Percentiles rank a stretch among this genome's conserved stretches.
These are phyloP conservation scores for Colletotrichum graminicola DNA, from an alignment of 2,329 filamentous ascomycete genomes.

Conservation along the genomic window DNA sequence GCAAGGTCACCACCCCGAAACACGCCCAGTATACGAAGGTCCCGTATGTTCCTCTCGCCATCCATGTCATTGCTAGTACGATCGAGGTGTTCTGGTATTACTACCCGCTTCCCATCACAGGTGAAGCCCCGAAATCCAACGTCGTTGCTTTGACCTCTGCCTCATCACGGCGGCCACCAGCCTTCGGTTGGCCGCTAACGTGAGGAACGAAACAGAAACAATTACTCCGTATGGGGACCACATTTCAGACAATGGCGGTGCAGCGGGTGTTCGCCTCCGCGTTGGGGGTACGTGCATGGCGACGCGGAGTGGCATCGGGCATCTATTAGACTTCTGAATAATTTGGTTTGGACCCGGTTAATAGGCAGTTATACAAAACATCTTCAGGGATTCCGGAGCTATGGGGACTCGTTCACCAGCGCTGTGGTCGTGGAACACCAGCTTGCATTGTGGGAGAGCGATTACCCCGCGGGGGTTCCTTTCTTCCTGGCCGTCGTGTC, in stretches of 20 bases:
- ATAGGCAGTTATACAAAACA: not conserved
- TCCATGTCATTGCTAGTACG: conserved; percentile 11
- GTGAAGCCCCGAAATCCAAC: conserved; percentile 9
- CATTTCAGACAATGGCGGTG: conserved; percentile 20
- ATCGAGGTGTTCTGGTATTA: conserved; percentile 19
- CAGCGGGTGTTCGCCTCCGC: conserved; percentile 23
- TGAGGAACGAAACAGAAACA: conserved; percentile 11
- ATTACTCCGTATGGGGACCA: conserved; percentile 10
- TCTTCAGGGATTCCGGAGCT: conserved; percentile 26
- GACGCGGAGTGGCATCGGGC: conserved; percentile 32
- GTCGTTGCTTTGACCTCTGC: conserved; percentile 1
- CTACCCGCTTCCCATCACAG: conserved; percentile 4
- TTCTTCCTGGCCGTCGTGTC: conserved; percentile 10
- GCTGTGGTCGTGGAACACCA: conserved; percentile 11
- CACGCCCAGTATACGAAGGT: conserved; percentile 13
- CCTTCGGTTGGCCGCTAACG: conserved; percentile 4
- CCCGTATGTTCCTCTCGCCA: conserved; percentile 12
- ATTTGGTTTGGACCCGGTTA: conserved; percentile 29
- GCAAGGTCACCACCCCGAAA: conserved; percentile 1
- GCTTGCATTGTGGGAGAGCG: conserved; percentile 33
- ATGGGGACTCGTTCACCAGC: conserved; percentile 24
- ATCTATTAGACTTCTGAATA: conserved; percentile 26
- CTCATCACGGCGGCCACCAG: conserved; percentile 1
- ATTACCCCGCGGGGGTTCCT: conserved; percentile 39
- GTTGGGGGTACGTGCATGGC: conserved; percentile 21